Evolutionary conservation across 2,329 filamentous ascomycete genomes (phyloP), one percentile per base, ranked within the genome.

Genomic region (Colletotrichum simmondsii): DNA sequence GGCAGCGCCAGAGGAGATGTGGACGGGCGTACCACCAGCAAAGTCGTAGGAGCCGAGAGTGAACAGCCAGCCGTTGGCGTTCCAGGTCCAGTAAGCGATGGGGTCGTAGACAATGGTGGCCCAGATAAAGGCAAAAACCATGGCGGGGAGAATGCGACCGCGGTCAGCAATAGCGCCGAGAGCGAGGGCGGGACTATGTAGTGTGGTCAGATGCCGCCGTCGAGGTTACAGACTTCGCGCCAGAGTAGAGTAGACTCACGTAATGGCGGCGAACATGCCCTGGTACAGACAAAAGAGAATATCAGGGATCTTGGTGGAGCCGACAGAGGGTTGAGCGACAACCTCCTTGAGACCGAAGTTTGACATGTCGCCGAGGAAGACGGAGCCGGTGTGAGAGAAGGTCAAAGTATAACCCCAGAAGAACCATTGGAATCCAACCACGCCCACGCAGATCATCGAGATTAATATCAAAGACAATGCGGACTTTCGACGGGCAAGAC

Each of bases 381-480:
- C 87, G 77, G 92, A 93, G 71, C 94, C 94, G 26, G 90, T 90
- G 82, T 95, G 94, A 7, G 94, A 95, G 83, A 97, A 97, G 75
- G 94, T 89, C 65, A 97, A 86, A 12, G 93, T 96, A 83, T 96
- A 97, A 60, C 95, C 95, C 95, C 95, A 97, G 87, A 97, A 96
- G 87, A 97, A 97, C 95, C 95, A 98, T 80, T 97, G 94, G 84
- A 97, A 97, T 62, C 91, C 92, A 73, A 95, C 91, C 75, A 97
- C 91, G 12, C 91, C 93, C 4, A 93, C 90, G 19, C 94, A 92
- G 85, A 97, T 92, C 85, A 97, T 90, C 16, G 94, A 94, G 4
- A 97, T 88, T 89, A 94, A 95, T 82, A 97, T 93, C 74, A 98
- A 88, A 22, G 94, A 94, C 67, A 98, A 87, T 4, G 95, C 95